Conservation (phyloP, 805 yeast species). For the Candida maesae region DNA sequence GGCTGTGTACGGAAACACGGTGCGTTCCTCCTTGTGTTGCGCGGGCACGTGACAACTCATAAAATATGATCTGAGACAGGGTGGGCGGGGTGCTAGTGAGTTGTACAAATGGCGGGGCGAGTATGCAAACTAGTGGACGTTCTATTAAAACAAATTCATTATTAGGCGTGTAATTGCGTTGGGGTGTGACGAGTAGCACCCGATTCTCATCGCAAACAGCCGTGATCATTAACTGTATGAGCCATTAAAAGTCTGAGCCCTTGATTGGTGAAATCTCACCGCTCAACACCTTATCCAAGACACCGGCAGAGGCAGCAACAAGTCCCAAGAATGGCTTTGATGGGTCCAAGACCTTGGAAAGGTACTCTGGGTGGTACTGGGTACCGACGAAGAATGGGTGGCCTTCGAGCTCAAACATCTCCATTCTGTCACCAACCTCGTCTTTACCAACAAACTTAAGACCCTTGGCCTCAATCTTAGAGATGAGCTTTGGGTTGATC, state of each 20-base stretch:
- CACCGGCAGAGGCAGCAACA: slow-evolving; percentile 90
- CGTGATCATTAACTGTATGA: background rate
- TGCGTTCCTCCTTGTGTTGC: background rate
- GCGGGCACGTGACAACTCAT: no score
- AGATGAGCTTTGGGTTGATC: slow-evolving; percentile 81
- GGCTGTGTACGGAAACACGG: background rate
- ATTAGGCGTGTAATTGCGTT: no score
- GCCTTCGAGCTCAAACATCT: slow-evolving; percentile 77
- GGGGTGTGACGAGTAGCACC: background rate
- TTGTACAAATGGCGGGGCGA: no score
- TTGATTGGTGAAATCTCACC: slow-evolving; percentile 23
- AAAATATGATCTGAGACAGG: no score
- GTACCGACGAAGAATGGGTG: slow-evolving; percentile 94
- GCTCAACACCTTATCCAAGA: slow-evolving; percentile 60
- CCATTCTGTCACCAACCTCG: slow-evolving; percentile 89
- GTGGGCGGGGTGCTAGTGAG: no score
- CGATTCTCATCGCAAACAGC: background rate
- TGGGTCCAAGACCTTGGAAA: slow-evolving; percentile 94
- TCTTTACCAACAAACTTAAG: slow-evolving; percentile 91
- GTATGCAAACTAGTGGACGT: no score
- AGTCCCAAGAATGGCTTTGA: slow-evolving; percentile 95
- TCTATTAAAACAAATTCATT: no score
- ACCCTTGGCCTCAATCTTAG: slow-evolving; percentile 69
- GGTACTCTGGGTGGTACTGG: slow-evolving; percentile 97
- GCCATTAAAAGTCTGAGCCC: slow-evolving; percentile 13